phyloP scores from a whole-genome alignment of 495 filamentous ascomycete genomes.

The Penicillium egyptiacum region DNA sequence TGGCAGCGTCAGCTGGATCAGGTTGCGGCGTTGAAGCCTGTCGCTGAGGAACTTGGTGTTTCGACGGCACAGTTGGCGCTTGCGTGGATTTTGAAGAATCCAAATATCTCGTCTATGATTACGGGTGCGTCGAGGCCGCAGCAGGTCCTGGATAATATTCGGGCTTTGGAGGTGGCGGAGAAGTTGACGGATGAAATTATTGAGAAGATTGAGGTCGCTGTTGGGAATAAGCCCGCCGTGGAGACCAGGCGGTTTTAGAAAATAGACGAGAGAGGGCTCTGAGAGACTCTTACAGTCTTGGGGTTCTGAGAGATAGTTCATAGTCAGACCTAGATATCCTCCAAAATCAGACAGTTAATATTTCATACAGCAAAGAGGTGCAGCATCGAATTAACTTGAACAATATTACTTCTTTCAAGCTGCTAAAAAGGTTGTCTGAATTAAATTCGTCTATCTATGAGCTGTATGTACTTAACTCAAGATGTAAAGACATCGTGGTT shows the following conservation, averaged over 20 bases:
- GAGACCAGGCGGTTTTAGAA: conserved; percentile 24
- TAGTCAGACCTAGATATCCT: too few species aligned
- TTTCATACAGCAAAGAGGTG: not conserved
- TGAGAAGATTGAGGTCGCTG: conserved; percentile 65
- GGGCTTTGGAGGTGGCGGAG: conserved; percentile 59
- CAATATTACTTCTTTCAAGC: not conserved
- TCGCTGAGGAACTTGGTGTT: conserved; percentile 67
- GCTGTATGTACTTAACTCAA: not conserved
- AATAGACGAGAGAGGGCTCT: not conserved
- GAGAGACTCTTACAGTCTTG: too few species aligned
- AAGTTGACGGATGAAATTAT: conserved; percentile 67
- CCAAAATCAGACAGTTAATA: not conserved
- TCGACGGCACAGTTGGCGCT: conserved; percentile 66
- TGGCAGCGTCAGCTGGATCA: conserved; percentile 27
- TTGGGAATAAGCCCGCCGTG: conserved; percentile 61
- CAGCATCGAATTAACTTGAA: not conserved
- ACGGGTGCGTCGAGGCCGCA: conserved; percentile 70
- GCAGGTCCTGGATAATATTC: conserved; percentile 72
- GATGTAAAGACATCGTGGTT: not conserved
- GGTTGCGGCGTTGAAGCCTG: conserved; percentile 49
- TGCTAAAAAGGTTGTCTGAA: not conserved
- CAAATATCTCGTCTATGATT: conserved; percentile 71
- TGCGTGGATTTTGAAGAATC: conserved; percentile 79
- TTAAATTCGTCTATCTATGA: not conserved
- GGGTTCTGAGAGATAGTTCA: too few species aligned